Conservation (phyloP, 441 rosid species). For the Gossypium gossypioides region DNA sequence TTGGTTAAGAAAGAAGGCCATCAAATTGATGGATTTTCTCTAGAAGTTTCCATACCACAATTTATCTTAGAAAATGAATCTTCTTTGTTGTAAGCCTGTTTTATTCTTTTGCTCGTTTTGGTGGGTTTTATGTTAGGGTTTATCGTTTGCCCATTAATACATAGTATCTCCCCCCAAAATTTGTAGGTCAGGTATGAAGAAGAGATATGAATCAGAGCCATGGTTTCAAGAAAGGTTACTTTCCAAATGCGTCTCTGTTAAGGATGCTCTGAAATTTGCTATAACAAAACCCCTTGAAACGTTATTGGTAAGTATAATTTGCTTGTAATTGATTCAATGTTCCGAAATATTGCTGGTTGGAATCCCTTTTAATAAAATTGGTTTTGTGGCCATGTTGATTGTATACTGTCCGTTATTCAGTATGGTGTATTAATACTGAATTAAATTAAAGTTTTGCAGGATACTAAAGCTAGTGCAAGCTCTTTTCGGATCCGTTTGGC, state of each 20-base stretch:
- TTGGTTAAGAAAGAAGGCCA: conserved; percentile 52
- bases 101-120: background rate
- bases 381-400: background rate
- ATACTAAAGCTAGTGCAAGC: conserved; percentile 48
- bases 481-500: conserved; percentile 62
- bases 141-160: background rate
- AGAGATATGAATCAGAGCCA: conserved; percentile 46
- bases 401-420: background rate
- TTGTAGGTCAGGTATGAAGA: conserved; percentile 51
- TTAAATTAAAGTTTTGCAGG: conserved; percentile 53
- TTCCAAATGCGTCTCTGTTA: conserved; percentile 36
- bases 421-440: conserved; percentile 17
- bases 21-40: conserved; percentile 56
- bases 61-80: conserved; percentile 42
- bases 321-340: conserved; percentile 12
- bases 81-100: conserved; percentile 39
- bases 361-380: background rate
- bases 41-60: conserved; percentile 65
- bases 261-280: conserved; percentile 63
- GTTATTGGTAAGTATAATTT: conserved; percentile 40
- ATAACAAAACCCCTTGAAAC: conserved; percentile 35
- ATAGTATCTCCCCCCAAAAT: background rate
- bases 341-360: background rate
- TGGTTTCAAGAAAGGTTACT: conserved; percentile 40
- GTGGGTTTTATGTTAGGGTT: background rate